Conservation (phyloP, 768 basidiomycete genomes). For the Agaricus blazei region DNA sequence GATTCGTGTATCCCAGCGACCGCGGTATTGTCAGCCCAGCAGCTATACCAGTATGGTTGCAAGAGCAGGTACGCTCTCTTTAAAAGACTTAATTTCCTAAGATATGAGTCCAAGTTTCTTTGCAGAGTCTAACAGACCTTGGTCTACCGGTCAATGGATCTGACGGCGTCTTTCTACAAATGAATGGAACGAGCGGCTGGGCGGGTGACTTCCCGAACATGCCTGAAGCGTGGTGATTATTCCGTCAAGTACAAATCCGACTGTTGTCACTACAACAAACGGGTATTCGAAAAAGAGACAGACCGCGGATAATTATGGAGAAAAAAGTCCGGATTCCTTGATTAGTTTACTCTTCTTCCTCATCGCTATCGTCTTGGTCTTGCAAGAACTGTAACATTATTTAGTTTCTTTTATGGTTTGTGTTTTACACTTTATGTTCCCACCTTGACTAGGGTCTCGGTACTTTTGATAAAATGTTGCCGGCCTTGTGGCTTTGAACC, state of each 20-base stretch:
- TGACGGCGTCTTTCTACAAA: conserved; percentile 83
- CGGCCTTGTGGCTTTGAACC: conserved; percentile 93
- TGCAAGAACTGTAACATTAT: conserved; percentile 68
- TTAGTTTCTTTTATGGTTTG: conserved; percentile 5
- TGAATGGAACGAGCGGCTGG: conserved; percentile 70
- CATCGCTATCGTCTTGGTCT: conserved; percentile 81
- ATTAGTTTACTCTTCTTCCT: conserved; percentile 43
- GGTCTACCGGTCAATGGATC: conserved; percentile 89
- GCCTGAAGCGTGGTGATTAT: conserved; percentile 78
- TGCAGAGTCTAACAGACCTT: conserved; percentile 80
- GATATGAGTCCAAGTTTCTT: conserved; percentile 6
- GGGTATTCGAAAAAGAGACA: conserved; percentile 5
- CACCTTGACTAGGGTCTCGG: conserved; percentile 87
- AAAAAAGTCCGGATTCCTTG: conserved; percentile 8
- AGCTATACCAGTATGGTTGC: conserved; percentile 87
- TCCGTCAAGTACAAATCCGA: not conserved
- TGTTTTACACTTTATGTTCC: conserved; percentile 11
- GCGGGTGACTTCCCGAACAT: conserved; percentile 67
- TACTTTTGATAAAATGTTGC: conserved; percentile 90
- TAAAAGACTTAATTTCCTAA: not conserved
- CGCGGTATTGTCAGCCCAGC: conserved; percentile 69
- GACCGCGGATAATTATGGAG: not conserved
- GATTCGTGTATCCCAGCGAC: conserved; percentile 66
- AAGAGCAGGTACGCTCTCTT: conserved; percentile 66
- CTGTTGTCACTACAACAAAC: not conserved